Evolutionary conservation across 257 asterid species (phyloP), one percentile per base, ranked within the genome.

Genomic region (Knoxia roxburghii): DNA sequence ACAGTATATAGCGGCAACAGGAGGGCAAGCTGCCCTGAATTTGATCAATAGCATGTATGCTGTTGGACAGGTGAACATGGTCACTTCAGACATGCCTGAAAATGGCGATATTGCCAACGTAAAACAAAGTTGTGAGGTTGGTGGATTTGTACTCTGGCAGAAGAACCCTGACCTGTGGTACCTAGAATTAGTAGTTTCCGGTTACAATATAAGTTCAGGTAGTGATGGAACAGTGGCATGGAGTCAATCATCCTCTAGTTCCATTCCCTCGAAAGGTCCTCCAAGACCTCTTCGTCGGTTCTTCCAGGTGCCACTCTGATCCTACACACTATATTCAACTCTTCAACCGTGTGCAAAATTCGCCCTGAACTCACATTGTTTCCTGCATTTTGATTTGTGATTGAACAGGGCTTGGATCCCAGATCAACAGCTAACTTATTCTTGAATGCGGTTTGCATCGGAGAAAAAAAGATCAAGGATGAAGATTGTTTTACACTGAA

Each of bases 71-170:
- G 86, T 93, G 78, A 84, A 83, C 78, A 81, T 90, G 96, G 76
- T 48, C 49, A 86, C 84, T 32, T 83, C 80, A 21, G 85, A 82
- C 13, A 62, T 50, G 5, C 75, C 75, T 20, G 84, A 79, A 18
- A 75, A 55, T 40, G 71, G 52, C 13, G 76, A 79, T 49, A 45
- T 21, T 24, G 23, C 61, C 23, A 65, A 41, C 23, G 55, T 66
- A 1, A 77, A 43, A 43, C 68, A 72, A 23, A 74, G 62, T 29
- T 65, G 80, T 7, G 97, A 88, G 73, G 80, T 84, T 0, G 99
- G 99, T 3, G 97, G 99, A 0, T 93, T 90, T 54, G 99, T 90
- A 64, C 72, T 93, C 0, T 93, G 99, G 99, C 97, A 86, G 68
- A 90, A 79, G 89, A 93, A 85, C 68, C 97, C 99, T 10, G 90